Evolutionary conservation across 352 stramenopile species (phyloP).

Genomic region (Phytophthora multivora): DNA sequence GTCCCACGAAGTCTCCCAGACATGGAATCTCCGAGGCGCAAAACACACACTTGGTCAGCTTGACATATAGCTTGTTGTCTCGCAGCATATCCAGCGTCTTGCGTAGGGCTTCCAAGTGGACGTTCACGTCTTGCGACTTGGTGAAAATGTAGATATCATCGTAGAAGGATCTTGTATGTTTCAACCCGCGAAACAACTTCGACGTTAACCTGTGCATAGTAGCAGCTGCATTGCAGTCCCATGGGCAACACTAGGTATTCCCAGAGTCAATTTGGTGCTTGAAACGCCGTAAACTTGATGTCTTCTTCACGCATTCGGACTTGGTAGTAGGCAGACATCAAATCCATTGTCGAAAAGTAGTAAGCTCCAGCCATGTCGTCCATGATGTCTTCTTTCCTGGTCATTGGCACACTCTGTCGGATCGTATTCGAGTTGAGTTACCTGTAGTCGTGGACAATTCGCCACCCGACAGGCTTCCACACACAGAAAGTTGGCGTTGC

Average conservation of each 20-base stretch:
- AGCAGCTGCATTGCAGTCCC: too few species aligned
- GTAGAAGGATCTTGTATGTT: constrained; percentile 10
- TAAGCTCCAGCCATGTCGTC: neutral
- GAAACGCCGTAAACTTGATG: too few species aligned
- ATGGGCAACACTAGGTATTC: too few species aligned
- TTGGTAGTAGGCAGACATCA: constrained; percentile 29
- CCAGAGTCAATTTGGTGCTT: too few species aligned
- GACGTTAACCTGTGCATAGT: constrained; percentile 11
- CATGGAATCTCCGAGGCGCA: constrained; percentile 1
- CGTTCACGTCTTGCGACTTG: neutral
- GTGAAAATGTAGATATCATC: constrained; percentile 15
- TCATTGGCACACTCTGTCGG: too few species aligned
- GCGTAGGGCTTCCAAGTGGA: neutral
- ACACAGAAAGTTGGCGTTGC: constrained; percentile 22
- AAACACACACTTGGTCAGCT: constrained; percentile 8
- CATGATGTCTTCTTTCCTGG: neutral
- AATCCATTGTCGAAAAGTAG: constrained; percentile 20
- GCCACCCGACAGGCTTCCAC: neutral
- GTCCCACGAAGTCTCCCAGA: constrained; percentile 2
- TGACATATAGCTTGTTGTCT: constrained; percentile 10
- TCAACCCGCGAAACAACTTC: neutral
- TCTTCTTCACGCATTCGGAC: constrained; percentile 14
- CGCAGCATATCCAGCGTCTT: too few species aligned
- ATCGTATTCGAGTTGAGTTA: constrained; percentile 6
- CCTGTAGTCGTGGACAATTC: neutral